Evolutionary conservation across 1,284 basidiomycete species (phyloP).

Genomic region (Puccinia triticina): DNA sequence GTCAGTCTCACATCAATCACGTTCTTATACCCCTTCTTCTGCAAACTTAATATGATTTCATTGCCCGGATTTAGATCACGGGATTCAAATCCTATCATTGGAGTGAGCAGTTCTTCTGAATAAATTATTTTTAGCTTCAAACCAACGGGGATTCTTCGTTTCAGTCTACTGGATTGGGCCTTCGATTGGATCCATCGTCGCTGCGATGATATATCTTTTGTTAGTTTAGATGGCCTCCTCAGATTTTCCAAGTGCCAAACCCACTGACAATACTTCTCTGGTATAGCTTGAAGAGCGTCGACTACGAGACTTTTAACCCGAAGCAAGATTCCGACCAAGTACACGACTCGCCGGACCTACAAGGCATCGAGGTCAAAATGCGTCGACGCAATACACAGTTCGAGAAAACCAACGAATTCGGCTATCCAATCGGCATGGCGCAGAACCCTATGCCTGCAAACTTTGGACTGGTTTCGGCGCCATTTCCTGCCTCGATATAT

Average conservation of each 20-base stretch:
- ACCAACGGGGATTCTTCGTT: not conserved
- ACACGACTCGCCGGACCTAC: conserved; percentile 35
- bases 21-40: not conserved
- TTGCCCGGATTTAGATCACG: conserved; percentile 24
- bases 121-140: not conserved
- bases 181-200: conserved; percentile 35
- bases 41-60: not conserved
- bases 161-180: conserved; percentile 49
- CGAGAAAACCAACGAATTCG: not conserved
- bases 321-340: conserved; percentile 44
- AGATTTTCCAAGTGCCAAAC: not conserved
- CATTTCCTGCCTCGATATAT: conserved; percentile 12
- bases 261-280: not conserved
- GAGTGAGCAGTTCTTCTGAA: conserved; percentile 14
- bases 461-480: conserved; percentile 20
- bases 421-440: not conserved
- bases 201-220: conserved; percentile 43
- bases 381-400: conserved; percentile 27
- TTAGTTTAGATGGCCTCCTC: not conserved
- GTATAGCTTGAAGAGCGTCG: conserved; percentile 41
- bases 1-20: conserved; percentile 22
- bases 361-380: conserved; percentile 49
- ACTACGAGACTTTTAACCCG: conserved; percentile 32
- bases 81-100: conserved; percentile 46
- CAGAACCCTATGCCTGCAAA: conserved; percentile 17